phyloP scores from a whole-genome alignment of 805 yeast genomes.

The Lipomyces lipofer region DNA sequence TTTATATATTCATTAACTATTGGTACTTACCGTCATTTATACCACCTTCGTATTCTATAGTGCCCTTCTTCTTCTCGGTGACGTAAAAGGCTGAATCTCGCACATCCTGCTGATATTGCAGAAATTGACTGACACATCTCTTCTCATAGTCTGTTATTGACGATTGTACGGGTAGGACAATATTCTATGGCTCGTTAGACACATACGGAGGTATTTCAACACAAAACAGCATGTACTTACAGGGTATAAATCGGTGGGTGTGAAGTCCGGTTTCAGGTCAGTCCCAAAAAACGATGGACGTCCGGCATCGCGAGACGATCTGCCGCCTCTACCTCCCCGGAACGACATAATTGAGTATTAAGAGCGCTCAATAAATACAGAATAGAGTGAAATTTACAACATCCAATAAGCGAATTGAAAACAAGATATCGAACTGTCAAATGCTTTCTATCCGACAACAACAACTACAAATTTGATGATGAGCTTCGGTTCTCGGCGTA shows the following conservation, averaged over 20 bases:
- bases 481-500: no score
- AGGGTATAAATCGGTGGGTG: conserved; percentile 28
- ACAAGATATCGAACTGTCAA: no score
- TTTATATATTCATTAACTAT: not conserved
- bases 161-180: conserved; percentile 23
- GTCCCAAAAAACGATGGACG: conserved; percentile 21
- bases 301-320: conserved; percentile 13
- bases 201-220: not conserved
- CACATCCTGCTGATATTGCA: conserved; percentile 29
- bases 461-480: no score
- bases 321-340: conserved; percentile 29
- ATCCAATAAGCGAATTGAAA: no score
- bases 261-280: conserved; percentile 28
- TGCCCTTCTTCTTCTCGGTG: conserved; percentile 19
- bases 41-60: conserved; percentile 29
- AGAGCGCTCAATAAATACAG: no score
- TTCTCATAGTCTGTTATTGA: conserved; percentile 26
- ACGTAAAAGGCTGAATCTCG: conserved; percentile 31
- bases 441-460: no score
- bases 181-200: conserved; percentile 21
- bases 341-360: no score
- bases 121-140: conserved; percentile 23
- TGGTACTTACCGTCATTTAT: conserved; percentile 21
- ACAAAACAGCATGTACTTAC: conserved; percentile 13
- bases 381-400: no score